A percentile compares a stretch with the other conserved stretches of the same genome.
phyloP scores from a whole-genome alignment of 208 protist species.

The Wallacemonas sp. region DNA sequence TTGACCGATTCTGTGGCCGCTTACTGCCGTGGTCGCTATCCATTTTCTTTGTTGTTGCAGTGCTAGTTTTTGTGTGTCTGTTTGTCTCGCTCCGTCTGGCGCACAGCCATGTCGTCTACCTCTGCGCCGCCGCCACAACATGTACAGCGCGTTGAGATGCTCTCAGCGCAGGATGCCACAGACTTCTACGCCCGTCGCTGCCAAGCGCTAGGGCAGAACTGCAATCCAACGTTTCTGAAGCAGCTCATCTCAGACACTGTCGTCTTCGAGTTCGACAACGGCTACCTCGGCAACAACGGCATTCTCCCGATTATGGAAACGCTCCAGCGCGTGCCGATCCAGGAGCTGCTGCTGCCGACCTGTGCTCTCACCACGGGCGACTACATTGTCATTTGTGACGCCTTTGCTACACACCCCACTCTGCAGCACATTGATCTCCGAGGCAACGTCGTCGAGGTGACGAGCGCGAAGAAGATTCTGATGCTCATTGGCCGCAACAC shows the following conservation, averaged over 20 bases:
- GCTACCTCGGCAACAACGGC: slow-evolving; percentile 78
- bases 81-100: no score
- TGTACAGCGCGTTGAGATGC: slow-evolving; percentile 18
- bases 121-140: no score
- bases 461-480: slow-evolving; percentile 55
- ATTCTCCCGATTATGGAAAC: slow-evolving; percentile 73
- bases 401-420: slow-evolving; percentile 55
- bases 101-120: no score
- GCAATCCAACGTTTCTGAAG: slow-evolving; percentile 64
- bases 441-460: slow-evolving; percentile 51
- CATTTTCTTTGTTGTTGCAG: no score
- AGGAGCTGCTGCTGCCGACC: slow-evolving; percentile 45
- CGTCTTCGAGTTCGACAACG: slow-evolving; percentile 75
- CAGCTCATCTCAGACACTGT: slow-evolving; percentile 45
- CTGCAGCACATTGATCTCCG: slow-evolving; percentile 77
- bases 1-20: no score
- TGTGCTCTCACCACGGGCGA: slow-evolving; percentile 58
- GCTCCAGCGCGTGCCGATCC: slow-evolving; percentile 47
- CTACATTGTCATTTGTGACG: slow-evolving; percentile 45
- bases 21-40: no score
- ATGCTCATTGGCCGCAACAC: slow-evolving; percentile 54
- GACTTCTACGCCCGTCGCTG: slow-evolving; percentile 68
- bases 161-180: slow-evolving; percentile 31
- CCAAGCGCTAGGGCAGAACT: slow-evolving; percentile 21
- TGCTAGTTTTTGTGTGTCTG: no score